These are phyloP conservation scores for Mantamonas sphyraenae DNA, from an alignment of 78 protist species.

Conservation along the genomic window DNA sequence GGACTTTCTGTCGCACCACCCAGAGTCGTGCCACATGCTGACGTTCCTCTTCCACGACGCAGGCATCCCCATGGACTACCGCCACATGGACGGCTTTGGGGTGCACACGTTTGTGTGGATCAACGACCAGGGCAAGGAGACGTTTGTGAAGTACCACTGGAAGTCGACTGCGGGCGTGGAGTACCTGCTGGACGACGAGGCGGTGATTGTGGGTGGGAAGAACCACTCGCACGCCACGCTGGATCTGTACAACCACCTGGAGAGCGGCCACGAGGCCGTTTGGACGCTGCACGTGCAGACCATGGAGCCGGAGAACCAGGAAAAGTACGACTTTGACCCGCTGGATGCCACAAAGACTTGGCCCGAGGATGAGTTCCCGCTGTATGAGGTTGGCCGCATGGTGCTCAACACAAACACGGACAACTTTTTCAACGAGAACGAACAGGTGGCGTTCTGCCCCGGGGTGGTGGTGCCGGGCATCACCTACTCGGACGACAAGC, in stretches of 20 bases:
- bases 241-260: conserved; percentile 39
- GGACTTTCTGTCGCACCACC: conserved; percentile 35
- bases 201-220: conserved; percentile 21
- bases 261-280: conserved; percentile 33
- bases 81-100: conserved; percentile 36
- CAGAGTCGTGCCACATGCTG: conserved; percentile 47
- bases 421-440: conserved; percentile 54
- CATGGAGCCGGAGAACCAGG: conserved; percentile 10
- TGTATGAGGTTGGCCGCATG: conserved; percentile 35
- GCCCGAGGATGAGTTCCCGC: conserved; percentile 40
- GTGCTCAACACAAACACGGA: conserved; percentile 55
- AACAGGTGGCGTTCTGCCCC: conserved; percentile 55
- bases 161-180: conserved; percentile 24
- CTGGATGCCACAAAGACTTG: conserved; percentile 42
- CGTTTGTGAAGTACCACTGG: conserved; percentile 41
- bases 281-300: conserved; percentile 39
- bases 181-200: conserved; percentile 39
- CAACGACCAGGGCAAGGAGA: conserved; percentile 28
- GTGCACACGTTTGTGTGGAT: conserved; percentile 38
- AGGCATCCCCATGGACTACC: conserved; percentile 31
- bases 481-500: conserved; percentile 31
- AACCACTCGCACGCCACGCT: conserved; percentile 5
- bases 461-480: conserved; percentile 43
- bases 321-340: conserved; percentile 33
- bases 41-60: conserved; percentile 34